Evolutionary conservation across 805 yeast genomes (phyloP).

Genomic region (Saturnispora ahearnii): DNA sequence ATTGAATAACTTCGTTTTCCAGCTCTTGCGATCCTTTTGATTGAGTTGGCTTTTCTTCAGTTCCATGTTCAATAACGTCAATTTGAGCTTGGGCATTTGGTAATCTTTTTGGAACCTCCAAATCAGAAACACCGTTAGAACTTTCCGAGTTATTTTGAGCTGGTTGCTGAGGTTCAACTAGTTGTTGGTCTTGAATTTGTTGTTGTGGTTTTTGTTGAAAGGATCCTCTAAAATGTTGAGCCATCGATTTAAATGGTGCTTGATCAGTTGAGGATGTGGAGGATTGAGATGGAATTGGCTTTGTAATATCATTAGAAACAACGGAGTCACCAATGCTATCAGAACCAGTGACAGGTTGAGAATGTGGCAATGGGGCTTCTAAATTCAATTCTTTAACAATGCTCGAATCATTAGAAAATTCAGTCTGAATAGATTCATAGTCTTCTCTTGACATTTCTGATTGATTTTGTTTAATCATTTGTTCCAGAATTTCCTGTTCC

Average conservation of each 20-base stretch:
- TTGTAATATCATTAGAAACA: background rate
- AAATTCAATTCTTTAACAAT: background rate
- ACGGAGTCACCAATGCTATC: background rate
- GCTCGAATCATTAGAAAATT: background rate
- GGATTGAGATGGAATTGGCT: background rate
- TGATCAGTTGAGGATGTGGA: background rate
- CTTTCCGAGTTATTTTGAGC: background rate
- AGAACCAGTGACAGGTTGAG: background rate
- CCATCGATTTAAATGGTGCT: slow-evolving; percentile 26
- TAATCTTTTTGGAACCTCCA: slow-evolving; percentile 28
- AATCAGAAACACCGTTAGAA: background rate
- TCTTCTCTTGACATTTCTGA: slow-evolving; percentile 11
- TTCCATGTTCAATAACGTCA: slow-evolving; percentile 2
- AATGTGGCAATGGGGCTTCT: background rate
- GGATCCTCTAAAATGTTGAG: slow-evolving; percentile 36
- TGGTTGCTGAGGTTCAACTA: background rate
- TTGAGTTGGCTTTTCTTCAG: background rate
- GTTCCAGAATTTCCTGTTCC: slow-evolving; percentile 23
- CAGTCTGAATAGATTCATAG: slow-evolving; percentile 4
- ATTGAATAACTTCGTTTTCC: background rate
- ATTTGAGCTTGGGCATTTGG: slow-evolving; percentile 10
- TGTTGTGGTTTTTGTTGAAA: slow-evolving; percentile 9
- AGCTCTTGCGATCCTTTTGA: background rate
- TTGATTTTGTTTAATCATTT: slow-evolving; percentile 17
- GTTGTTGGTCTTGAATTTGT: background rate